Evolutionary conservation across 2,329 filamentous ascomycete genomes (phyloP).

Genomic region (Aspergillus ibericus): DNA sequence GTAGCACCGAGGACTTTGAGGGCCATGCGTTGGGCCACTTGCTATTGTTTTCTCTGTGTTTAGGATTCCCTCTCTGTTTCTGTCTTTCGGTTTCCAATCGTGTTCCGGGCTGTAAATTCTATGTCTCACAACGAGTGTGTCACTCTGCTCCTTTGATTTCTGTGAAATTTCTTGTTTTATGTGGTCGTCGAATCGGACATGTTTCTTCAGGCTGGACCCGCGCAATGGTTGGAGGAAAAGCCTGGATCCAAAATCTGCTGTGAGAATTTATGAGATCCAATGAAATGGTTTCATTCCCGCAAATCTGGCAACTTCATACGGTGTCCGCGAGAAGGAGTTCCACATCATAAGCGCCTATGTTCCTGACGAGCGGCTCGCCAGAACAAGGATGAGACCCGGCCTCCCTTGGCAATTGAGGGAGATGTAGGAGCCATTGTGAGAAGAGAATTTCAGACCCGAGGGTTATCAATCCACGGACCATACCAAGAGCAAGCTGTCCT

Average conservation of each 20-base stretch:
- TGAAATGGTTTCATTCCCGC: slow-evolving; percentile 21
- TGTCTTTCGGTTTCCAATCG: slow-evolving; percentile 10
- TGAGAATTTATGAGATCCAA: slow-evolving; percentile 26
- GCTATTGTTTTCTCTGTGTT: slow-evolving; percentile 21
- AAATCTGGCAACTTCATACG: slow-evolving; percentile 13
- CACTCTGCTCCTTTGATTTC: slow-evolving; percentile 15
- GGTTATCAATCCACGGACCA: not conserved
- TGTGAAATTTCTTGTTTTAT: slow-evolving; percentile 4
- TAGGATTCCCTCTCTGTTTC: slow-evolving; percentile 22
- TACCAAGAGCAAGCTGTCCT: too few species aligned
- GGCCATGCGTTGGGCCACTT: slow-evolving; percentile 10
- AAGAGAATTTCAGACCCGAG: not conserved
- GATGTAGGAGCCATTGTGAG: not conserved
- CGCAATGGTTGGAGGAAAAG: slow-evolving; percentile 27
- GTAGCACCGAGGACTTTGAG: not conserved
- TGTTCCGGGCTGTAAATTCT: slow-evolving; percentile 22
- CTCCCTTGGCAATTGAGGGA: not conserved
- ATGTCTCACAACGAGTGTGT: slow-evolving; percentile 27
- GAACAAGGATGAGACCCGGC: slow-evolving; percentile 25
- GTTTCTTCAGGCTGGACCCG: slow-evolving; percentile 27
- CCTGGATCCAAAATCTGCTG: slow-evolving; percentile 13
- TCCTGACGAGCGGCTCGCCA: slow-evolving; percentile 34
- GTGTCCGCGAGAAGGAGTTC: slow-evolving; percentile 23
- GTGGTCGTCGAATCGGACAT: slow-evolving; percentile 25
- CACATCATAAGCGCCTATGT: slow-evolving; percentile 37